Evolutionary conservation across 2,329 filamentous ascomycete species (phyloP), one percentile per base, ranked within the genome.

Genomic region (Colletotrichum camelliae): DNA sequence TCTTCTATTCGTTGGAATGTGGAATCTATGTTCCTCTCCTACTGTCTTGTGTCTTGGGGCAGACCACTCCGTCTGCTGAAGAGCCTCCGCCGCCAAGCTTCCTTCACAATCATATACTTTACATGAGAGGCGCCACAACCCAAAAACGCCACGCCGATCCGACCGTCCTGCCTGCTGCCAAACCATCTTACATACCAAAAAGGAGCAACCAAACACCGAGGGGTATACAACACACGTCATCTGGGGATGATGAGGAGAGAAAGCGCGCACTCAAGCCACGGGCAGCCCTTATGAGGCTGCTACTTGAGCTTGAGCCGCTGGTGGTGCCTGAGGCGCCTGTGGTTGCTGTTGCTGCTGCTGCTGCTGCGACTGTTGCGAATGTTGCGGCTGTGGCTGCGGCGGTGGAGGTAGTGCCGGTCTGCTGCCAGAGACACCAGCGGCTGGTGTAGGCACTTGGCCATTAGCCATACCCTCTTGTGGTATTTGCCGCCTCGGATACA

Each of bases 401-500:
- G 67, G 78, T 39, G 71, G 79, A 58, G 75, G 80, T 24, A 79
- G 70, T 61, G 80, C 78, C 64, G 75, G 62, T 70, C 79, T 70
- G 77, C 55, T 68, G 33, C 70, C 75, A 35, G 64, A 67, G 58
- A 73, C 70, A 58, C 70, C 55, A 21, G 76, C 55, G 18, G 66
- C 60, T 35, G 71, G 74, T 9, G 66, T 27, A 31, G 70, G 58
- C 18, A 35, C 31, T 15, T 78, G 75, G 24, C 77, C 79, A 60
- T 78, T 80, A 31, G 64, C 76, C 60, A 75, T 37, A 9, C 76
- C 77, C 66, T 80, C 80, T 67, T 71, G 80, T 39, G 78, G 83
- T 66, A 82, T 80, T 48, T 82, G 86, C 76, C 87, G 83, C 48
- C 83, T 82, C 57, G 85, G 81, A 65, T 85, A 84, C 78, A 86